phyloP scores from a whole-genome alignment of 1,284 basidiomycete species.

The Apiotrichum veenhuisii region DNA sequence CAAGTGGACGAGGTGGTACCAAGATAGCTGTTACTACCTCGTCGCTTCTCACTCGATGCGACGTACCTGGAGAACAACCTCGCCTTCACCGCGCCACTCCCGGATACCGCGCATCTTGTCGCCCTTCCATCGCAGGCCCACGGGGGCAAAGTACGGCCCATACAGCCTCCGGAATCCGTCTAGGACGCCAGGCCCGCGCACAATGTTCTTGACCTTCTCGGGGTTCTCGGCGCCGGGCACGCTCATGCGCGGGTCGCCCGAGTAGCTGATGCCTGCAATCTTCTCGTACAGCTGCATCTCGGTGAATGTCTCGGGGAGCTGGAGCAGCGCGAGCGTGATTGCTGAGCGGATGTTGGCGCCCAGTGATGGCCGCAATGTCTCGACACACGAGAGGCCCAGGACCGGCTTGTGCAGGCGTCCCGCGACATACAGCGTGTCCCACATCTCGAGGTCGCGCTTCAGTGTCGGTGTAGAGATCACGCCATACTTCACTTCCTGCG shows the following conservation, averaged over 20 bases:
- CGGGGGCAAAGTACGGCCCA: conserved; percentile 69
- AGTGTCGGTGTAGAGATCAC: conserved; percentile 87
- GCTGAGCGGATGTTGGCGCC: conserved; percentile 90
- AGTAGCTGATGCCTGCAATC: conserved; percentile 83
- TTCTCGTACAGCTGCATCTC: conserved; percentile 79
- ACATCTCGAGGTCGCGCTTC: conserved; percentile 83
- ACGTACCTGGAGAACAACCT: conserved; percentile 22
- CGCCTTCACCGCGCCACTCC: conserved; percentile 20
- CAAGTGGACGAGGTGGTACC: too few relatives aligned
- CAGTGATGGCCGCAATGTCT: conserved; percentile 82
- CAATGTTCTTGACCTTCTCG: conserved; percentile 89
- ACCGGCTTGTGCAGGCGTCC: conserved; percentile 97
- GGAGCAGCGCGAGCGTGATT: conserved; percentile 70
- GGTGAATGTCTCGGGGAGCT: conserved; percentile 60
- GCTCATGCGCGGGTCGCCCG: conserved; percentile 82
- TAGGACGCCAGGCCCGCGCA: conserved; percentile 62
- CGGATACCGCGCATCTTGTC: conserved; percentile 3
- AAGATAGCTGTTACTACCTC: too few relatives aligned
- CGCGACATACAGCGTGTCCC: conserved; percentile 89
- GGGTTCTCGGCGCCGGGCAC: conserved; percentile 88
- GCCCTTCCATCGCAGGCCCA: conserved; percentile 13
- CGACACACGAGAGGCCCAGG: conserved; percentile 80
- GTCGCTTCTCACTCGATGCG: background rate
- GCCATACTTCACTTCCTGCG: conserved; percentile 93
- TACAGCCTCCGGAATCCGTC: conserved; percentile 85